A percentile compares a stretch with the other conserved stretches of the same genome.
Conservation (phyloP, 768 basidiomycete genomes). For the Cyathus striatus region DNA sequence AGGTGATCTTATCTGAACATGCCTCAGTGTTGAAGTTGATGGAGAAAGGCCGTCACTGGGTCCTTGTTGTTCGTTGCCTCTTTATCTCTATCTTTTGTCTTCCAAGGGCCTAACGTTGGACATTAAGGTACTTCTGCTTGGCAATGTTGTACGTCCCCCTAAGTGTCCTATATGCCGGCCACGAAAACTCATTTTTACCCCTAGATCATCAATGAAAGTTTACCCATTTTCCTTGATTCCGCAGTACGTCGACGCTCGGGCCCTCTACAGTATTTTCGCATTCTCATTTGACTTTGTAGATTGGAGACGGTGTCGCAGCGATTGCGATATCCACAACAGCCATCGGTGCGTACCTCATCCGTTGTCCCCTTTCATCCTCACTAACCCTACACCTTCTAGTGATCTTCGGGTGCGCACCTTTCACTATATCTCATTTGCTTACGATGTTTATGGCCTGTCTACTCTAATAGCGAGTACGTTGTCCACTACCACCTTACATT, state of each 20-base stretch:
- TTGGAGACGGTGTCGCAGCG: constrained; percentile 68
- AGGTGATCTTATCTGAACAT: too few relatives aligned
- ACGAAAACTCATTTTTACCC: background rate
- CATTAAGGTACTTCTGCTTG: constrained; percentile 71
- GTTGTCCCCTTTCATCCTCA: background rate
- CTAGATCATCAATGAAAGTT: constrained; percentile 82
- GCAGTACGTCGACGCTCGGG: constrained; percentile 40
- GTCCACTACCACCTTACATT: constrained; percentile 23
- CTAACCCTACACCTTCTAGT: constrained; percentile 35
- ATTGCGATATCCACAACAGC: constrained; percentile 74
- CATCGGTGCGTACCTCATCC: constrained; percentile 41
- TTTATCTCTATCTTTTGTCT: background rate
- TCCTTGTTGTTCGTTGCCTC: constrained; percentile 68
- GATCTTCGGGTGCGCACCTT: constrained; percentile 63
- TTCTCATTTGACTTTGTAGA: constrained; percentile 15
- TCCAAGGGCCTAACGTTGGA: background rate
- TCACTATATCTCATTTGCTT: background rate
- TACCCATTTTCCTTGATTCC: constrained; percentile 78
- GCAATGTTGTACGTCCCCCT: constrained; percentile 70
- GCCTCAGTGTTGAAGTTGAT: constrained; percentile 37
- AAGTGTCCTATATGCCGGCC: background rate
- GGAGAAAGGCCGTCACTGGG: constrained; percentile 81
- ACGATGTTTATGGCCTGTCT: too few relatives aligned
- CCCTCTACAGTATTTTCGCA: background rate
- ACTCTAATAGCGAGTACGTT: constrained; percentile 64